Conservation (phyloP, 192 early-diverging fungal species). For the Borealophlyctis nickersoniae region DNA sequence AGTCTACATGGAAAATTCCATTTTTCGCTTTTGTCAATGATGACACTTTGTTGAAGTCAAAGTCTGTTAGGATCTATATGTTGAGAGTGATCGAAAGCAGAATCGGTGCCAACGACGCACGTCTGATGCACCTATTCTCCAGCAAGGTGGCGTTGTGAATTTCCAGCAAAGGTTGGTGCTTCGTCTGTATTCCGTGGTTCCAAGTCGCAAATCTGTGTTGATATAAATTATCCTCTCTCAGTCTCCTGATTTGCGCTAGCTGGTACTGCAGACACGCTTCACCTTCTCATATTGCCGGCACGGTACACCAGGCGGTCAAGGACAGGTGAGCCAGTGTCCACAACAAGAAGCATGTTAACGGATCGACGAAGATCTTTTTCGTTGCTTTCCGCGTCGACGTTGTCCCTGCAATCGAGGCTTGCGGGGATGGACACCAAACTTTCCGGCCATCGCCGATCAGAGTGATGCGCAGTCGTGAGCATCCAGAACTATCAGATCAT, state of each 20-base stretch:
- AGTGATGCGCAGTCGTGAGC: neutral
- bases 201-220: neutral
- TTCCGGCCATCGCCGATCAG: no score
- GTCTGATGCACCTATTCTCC: no score
- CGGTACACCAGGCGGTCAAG: neutral
- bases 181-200: neutral
- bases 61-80: no score
- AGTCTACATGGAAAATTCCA: slow-evolving; percentile 7
- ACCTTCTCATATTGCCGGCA: neutral
- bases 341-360: neutral
- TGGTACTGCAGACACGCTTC: no score
- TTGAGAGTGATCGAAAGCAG: no score
- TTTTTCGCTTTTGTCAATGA: neutral
- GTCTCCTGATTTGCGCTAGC: no score
- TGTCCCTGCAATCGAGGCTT: neutral
- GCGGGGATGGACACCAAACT: neutral
- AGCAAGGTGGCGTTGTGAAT: no score
- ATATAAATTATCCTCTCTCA: no score
- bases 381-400: neutral
- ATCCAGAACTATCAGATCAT: no score
- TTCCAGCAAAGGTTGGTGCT: neutral
- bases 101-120: no score
- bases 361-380: neutral
- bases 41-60: no score
- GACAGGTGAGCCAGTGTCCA: neutral